Conservation (phyloP, 2,329 filamentous ascomycete species). For the Penicillium sp. region DNA sequence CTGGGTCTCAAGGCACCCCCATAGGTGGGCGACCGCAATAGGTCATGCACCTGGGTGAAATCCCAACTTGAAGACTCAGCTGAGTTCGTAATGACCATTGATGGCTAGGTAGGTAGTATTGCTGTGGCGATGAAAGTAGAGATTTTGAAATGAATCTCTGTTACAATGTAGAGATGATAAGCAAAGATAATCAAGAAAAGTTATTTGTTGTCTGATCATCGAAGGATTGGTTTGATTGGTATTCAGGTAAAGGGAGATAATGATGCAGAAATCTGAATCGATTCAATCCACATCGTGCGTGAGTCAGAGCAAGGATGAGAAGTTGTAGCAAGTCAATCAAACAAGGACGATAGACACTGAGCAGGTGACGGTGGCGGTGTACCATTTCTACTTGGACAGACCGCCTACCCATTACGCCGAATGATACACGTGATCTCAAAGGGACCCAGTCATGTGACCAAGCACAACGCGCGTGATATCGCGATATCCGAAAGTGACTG, state of each 20-base stretch:
- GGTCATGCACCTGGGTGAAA: constrained; percentile 47
- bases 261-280: neutral
- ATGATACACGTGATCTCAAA: neutral
- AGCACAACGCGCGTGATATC: neutral
- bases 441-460: neutral
- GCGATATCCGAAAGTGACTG: too few relatives aligned
- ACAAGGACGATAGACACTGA: neutral
- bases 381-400: neutral
- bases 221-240: neutral
- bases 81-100: constrained; percentile 32
- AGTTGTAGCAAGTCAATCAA: neutral
- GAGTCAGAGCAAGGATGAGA: constrained; percentile 8
- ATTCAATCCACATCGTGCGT: constrained; percentile 11
- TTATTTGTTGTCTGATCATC: neutral
- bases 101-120: constrained; percentile 5
- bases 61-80: constrained; percentile 43
- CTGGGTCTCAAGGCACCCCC: constrained; percentile 9
- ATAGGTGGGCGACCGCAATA: constrained; percentile 40
- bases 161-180: neutral
- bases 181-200: neutral
- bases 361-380: constrained; percentile 11
- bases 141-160: neutral
- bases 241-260: neutral
- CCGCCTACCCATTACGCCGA: constrained; percentile 3
- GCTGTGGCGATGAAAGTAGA: neutral